Evolutionary conservation across 2,329 filamentous ascomycete species (phyloP), one percentile per base, ranked within the genome.

Genomic region (Hypoxylon sp.): DNA sequence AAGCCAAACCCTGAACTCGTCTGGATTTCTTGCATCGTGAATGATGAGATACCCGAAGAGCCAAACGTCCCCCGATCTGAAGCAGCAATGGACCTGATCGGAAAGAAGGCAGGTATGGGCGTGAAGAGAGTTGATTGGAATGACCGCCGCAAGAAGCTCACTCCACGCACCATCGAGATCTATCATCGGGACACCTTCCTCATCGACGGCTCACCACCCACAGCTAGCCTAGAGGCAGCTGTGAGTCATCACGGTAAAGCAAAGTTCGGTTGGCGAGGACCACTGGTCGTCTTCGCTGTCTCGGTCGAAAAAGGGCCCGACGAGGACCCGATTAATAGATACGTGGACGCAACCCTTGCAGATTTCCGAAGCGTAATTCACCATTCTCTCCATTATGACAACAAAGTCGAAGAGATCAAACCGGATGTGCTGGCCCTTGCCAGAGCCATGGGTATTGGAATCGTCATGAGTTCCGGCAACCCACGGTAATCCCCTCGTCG

Each of bases 21-120:
- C n/a, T 68, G 61, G 65, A 19, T 59, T 15, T n/a, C 31, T 5
- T 59, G 17, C 32, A 11, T 19, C 4, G 15, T 11, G 6, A 31
- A 46, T 31, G 7, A 21, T 6, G n/a, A 21, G 17, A 27, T 21
- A 24, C 27, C 27, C 53, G 53, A 24, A 31, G 21, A 35, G 15
- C 27, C 37, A 7, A 47, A 46, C 10, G 7, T 46, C 10, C 52
- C 52, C 19, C 4, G 2, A 1, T n/a, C 11, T 6, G 21, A 42
- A 6, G 21, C 10, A n/a, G 10, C 6, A 15, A 6, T 4, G 6
- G 46, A 29, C 10, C 46, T 50, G 17, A 17, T 44, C 11, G 39
- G 39, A 7, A 21, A 19, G 7, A 44, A 21, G 17, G 19, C 10
- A 7, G 3, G 2, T 19, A 7, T 44, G 17, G 17, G 2, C 11